Conservation (phyloP, 139 green algal genomes). For the Auxenochlorella protothecoides region DNA sequence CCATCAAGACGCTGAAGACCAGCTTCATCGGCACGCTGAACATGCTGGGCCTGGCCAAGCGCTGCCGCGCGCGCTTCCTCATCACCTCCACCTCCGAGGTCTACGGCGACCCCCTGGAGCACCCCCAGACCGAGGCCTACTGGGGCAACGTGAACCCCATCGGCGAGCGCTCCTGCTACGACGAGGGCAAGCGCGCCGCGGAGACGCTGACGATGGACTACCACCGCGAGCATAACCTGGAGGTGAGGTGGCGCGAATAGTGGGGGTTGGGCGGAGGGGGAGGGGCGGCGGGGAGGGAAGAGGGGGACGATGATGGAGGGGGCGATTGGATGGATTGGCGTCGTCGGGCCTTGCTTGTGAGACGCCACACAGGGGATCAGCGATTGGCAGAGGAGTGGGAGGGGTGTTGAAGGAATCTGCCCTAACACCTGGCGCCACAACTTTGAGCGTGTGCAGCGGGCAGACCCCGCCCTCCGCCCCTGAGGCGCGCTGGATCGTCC, state of each 20-base stretch:
- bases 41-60: constrained; percentile 98
- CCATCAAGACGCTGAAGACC: constrained; percentile 98
- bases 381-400: too few species aligned
- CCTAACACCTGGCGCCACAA: neutral
- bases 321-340: neutral
- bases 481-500: neutral
- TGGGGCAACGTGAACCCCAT: constrained; percentile 99
- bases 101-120: constrained; percentile 95
- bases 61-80: constrained; percentile 83
- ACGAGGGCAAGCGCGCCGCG: constrained; percentile 97
- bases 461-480: neutral
- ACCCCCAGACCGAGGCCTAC: constrained; percentile 96
- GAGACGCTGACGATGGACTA: constrained; percentile 97
- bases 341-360: neutral
- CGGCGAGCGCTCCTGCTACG: constrained; percentile 94
- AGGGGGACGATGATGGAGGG: neutral
- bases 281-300: neutral
- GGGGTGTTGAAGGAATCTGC: too few species aligned
- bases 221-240: constrained; percentile 74
- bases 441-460: too few species aligned
- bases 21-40: constrained; percentile 96
- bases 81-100: constrained; percentile 91
- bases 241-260: constrained; percentile 32
- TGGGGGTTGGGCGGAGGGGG: too few species aligned
- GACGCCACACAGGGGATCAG: too few species aligned